Conservation (phyloP, 2,329 filamentous ascomycete species). For the Bipolaris zeicola region DNA sequence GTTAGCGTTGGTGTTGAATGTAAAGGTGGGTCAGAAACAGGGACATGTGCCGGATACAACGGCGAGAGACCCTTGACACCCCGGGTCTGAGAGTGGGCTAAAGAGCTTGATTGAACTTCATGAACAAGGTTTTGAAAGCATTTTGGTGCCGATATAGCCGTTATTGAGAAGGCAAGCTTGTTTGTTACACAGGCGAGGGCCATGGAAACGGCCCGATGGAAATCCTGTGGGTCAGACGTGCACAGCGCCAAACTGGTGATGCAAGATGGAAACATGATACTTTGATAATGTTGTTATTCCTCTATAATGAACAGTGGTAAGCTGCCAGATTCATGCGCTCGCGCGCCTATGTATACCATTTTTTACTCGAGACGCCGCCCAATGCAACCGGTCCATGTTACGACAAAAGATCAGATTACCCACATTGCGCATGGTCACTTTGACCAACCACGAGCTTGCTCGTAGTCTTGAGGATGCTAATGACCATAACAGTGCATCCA, state of each 20-base stretch:
- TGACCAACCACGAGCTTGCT: conserved; percentile 34
- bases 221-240: not conserved
- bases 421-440: conserved; percentile 32
- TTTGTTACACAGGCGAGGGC: not conserved
- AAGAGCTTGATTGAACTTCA: conserved; percentile 27
- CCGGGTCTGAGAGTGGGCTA: conserved; percentile 21
- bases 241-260: not conserved
- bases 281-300: not conserved
- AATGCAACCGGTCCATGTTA: conserved; percentile 27
- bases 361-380: conserved; percentile 16
- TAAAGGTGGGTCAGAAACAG: conserved; percentile 22
- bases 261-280: not conserved
- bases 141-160: conserved; percentile 2
- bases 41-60: conserved; percentile 2
- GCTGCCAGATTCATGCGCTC: not conserved
- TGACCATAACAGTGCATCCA: conserved; percentile 78
- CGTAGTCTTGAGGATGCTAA: conserved; percentile 52
- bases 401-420: conserved; percentile 26
- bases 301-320: not conserved
- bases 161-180: not conserved
- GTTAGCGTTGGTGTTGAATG: conserved; percentile 4
- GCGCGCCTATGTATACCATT: conserved; percentile 6
- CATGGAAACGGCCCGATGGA: not conserved
- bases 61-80: conserved; percentile 15
- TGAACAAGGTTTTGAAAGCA: not conserved